Evolutionary conservation across 495 filamentous ascomycete species (phyloP), one percentile per base, ranked within the genome.

Genomic region (Hypoxylon fuscum): DNA sequence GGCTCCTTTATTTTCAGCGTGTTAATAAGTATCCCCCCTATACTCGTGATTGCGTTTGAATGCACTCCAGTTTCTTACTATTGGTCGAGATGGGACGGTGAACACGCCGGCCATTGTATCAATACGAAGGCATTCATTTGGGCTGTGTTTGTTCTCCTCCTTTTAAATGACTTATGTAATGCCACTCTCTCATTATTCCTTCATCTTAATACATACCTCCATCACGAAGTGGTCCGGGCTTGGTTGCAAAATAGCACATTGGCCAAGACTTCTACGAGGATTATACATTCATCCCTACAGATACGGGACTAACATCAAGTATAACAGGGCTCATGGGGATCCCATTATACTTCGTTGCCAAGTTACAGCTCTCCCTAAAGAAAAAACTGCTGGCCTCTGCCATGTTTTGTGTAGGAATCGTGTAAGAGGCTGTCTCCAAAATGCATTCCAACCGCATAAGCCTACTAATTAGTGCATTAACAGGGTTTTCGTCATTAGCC

Each of bases 401-500:
- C 37, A 41, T 41, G 37, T 41, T 41, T 41, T 41, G 37, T 12
- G n/a, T 20, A 6, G 37, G 37, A 41, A 14, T 41, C 17, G 6
- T 41, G 37, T 41, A 14, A 41, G 37, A 6, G 12, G 17, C n/a
- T 12, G 17, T 14, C n/a, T 14, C 17, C n/a, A 31, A 31, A 10
- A 5, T 10, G 10, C 10, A 31, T 31, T 10, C 27, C 27, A 4
- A 31, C 27, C 10, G 4, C 27, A 10, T 10, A 31, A n/a, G 27
- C 27, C 10, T 31, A 5, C 27, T 31, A 31, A 31, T 10, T 10
- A 10, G 27, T n/a, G n/a, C 27, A 31, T 31, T 4, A 31, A 14
- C 48, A 74, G 71, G 12, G 64, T 73, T 44, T 61, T 71, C 37
- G 51, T 72, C 44, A 71, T 73, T 49, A 68, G 68, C 23, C 38